A percentile compares a stretch with the other conserved stretches of the same genome.
Evolutionary conservation across 495 filamentous ascomycete species (phyloP).

Genomic region (Symbiotaphrina buchneri): DNA sequence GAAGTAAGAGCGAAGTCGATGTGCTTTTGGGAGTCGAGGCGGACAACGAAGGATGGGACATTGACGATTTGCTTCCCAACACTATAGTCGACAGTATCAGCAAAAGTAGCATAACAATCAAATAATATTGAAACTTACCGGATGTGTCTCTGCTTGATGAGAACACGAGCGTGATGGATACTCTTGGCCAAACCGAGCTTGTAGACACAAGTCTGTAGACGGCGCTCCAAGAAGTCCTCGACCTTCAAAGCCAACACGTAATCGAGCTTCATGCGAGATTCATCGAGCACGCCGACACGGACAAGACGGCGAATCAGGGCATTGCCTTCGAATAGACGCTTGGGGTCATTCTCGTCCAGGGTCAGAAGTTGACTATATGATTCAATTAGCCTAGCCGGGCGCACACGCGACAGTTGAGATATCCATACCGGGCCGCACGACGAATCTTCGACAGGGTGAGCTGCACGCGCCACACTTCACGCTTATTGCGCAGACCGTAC

Average conservation of each 20-base stretch:
- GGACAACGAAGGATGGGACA: slow-evolving; percentile 95
- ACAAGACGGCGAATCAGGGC: slow-evolving; percentile 99
- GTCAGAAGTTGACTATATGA: slow-evolving; percentile 82
- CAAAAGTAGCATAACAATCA: slow-evolving; percentile 3
- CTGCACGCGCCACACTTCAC: slow-evolving; percentile 98
- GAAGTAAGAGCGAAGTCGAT: slow-evolving; percentile 97
- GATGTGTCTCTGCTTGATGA: slow-evolving; percentile 98
- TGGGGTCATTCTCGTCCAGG: slow-evolving; percentile 99
- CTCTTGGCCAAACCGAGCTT: slow-evolving; percentile 99
- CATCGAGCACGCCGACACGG: slow-evolving; percentile 97
- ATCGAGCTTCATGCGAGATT: slow-evolving; percentile 99
- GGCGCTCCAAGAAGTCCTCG: slow-evolving; percentile 98
- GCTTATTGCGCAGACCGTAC: slow-evolving; percentile 99
- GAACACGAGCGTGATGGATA: slow-evolving; percentile 98
- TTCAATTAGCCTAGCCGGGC: slow-evolving; percentile 5
- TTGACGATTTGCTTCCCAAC: slow-evolving; percentile 99
- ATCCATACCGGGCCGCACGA: slow-evolving; percentile 92
- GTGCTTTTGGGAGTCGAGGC: slow-evolving; percentile 99
- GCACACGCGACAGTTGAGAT: slow-evolving; percentile 1
- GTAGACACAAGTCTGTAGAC: slow-evolving; percentile 98
- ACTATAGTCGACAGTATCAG: slow-evolving; percentile 12
- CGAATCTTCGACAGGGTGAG: slow-evolving; percentile 99
- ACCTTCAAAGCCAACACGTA: slow-evolving; percentile 96
- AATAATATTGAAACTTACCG: slow-evolving; percentile 26
- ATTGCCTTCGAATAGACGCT: slow-evolving; percentile 99